Evolutionary conservation across 78 protist genomes (phyloP).

Genomic region (Isochrysis galbana): DNA sequence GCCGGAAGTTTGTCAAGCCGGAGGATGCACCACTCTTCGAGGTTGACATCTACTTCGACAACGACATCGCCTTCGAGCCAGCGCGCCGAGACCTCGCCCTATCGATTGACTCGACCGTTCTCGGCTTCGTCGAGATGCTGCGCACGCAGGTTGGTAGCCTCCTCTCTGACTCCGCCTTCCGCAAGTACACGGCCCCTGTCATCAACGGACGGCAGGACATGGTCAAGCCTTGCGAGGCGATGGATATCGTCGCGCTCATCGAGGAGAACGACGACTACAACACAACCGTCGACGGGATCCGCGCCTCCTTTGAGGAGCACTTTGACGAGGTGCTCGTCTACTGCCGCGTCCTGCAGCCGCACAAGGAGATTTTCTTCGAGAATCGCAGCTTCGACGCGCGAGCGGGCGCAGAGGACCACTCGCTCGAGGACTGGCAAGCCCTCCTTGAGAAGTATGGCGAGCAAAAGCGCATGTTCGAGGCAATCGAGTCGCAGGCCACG

Average conservation of each 20-base stretch:
- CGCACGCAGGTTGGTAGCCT: background rate
- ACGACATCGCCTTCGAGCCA: no score
- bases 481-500: no score
- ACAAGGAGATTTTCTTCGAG: slow-evolving; percentile 21
- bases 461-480: no score
- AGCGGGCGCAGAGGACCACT: background rate
- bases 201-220: slow-evolving; percentile 3
- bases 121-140: background rate
- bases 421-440: background rate
- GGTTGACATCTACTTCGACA: no score
- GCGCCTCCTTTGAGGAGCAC: background rate
- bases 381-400: slow-evolving; percentile 14
- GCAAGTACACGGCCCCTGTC: background rate
- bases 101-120: no score
- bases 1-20: no score
- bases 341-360: slow-evolving; percentile 38
- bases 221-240: background rate
- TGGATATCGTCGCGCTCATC: background rate
- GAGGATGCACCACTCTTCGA: no score
- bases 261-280: background rate
- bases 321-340: slow-evolving; percentile 26
- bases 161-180: background rate
- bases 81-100: no score
- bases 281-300: background rate
- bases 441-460: no score